Base-by-base conservation (phyloP, 257 asterid species). In the Plantago elongata region DNA sequence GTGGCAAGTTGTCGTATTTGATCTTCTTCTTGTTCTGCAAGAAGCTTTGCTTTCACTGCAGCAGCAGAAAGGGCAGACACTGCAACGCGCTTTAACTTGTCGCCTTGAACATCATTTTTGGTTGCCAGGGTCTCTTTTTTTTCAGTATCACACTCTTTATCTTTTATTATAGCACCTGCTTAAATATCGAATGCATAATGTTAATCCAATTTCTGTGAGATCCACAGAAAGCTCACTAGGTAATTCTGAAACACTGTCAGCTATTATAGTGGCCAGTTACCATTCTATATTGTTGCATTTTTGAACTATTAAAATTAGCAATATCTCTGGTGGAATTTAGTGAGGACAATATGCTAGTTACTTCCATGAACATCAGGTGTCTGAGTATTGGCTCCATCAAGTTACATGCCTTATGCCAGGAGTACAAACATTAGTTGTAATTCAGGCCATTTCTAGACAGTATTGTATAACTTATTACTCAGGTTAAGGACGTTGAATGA, bases 11-110 rank as follows among this genome's bases (percentile, higher is more conserved):
- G 84, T 63, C 86, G 97, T 74, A 93, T 87, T 62, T 85, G 87
- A 50, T 87, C 87, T 78, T 93, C 99, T 84, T 93, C 99, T 62
- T 82, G 83, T 44, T 76, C 86, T n/a, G 97, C 99, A 51, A 93
- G 96, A 80, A 85, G 72, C 87, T 87, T 93, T 58, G 99, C 95
- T 79, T 93, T 93, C 76, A 90, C 82, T 17, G 97, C 97, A 64
- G 95, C 97, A 74, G 95, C 97, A 60, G 99, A 85, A 60, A 93
- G 65, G 74, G 97, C 84, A 62, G 95, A 82, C 64, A 78, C 77
- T 16, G 97, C 96, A 64, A 97, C 97, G 51, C 55, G 74, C 72
- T 72, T 87, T 57, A 93, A 55, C 84, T 84, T 93, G 59, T 69
- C 69, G 49, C 54, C 51, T 62, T 75, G 76, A 49, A 65, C 68